These are phyloP conservation scores for Exophiala xenobiotica DNA, from an alignment of 2,329 filamentous ascomycete species.

Conservation along the genomic window DNA sequence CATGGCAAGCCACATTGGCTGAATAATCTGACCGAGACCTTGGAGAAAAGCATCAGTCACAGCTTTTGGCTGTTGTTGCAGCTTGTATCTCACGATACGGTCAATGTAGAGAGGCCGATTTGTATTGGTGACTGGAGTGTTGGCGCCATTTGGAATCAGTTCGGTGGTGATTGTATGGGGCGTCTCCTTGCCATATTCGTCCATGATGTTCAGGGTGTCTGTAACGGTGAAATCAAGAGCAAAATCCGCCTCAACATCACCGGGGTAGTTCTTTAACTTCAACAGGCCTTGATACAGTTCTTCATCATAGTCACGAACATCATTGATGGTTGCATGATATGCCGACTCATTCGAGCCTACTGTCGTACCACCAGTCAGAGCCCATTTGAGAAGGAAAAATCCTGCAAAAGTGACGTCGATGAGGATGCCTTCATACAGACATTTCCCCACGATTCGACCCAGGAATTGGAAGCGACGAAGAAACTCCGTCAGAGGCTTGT, in stretches of 20 bases:
- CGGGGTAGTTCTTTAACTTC: slow-evolving; percentile 36
- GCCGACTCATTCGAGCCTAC: slow-evolving; percentile 65
- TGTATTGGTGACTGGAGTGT: slow-evolving; percentile 80
- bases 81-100: slow-evolving; percentile 81
- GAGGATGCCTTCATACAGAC: slow-evolving; percentile 93
- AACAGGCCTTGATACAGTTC: slow-evolving; percentile 83
- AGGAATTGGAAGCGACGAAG: slow-evolving; percentile 84
- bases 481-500: slow-evolving; percentile 58
- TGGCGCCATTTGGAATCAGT: slow-evolving; percentile 72
- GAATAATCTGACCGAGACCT: slow-evolving; percentile 83
- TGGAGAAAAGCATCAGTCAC: slow-evolving; percentile 86
- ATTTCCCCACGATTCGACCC: slow-evolving; percentile 90
- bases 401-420: slow-evolving; percentile 90
- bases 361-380: slow-evolving; percentile 65
- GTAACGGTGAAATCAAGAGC: slow-evolving; percentile 85
- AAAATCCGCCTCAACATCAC: slow-evolving; percentile 71
- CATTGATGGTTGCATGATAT: slow-evolving; percentile 91
- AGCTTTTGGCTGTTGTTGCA: slow-evolving; percentile 73
- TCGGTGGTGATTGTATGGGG: slow-evolving; percentile 68
- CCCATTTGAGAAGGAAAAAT: slow-evolving; percentile 97
- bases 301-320: slow-evolving; percentile 87
- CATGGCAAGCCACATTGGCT: slow-evolving; percentile 93
- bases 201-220: slow-evolving; percentile 54
- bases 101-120: slow-evolving; percentile 94
- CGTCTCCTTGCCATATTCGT: slow-evolving; percentile 40